Evolutionary conservation across 441 rosid species (phyloP).

Genomic region (Aquilaria agallochum): DNA sequence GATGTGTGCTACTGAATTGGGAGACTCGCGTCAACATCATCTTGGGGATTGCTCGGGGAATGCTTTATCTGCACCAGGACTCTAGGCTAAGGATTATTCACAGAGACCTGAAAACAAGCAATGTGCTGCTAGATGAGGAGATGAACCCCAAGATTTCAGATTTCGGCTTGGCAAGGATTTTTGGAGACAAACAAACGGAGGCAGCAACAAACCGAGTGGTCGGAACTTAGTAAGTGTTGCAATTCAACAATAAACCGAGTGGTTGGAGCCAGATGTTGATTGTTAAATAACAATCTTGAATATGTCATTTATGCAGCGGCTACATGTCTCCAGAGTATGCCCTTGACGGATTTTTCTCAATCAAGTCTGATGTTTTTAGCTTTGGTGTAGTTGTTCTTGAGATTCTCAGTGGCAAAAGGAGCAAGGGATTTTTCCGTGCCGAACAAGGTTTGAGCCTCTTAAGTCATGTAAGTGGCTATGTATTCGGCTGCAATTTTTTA

Average conservation of each 20-base stretch:
- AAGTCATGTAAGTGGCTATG: slow-evolving; percentile 25
- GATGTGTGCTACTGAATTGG: slow-evolving; percentile 16
- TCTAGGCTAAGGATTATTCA: slow-evolving; percentile 30
- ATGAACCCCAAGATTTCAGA: slow-evolving; percentile 29
- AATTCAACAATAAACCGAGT: neutral
- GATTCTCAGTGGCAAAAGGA: slow-evolving; percentile 28
- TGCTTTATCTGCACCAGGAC: slow-evolving; percentile 31
- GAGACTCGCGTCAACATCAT: slow-evolving; percentile 19
- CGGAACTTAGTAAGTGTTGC: slow-evolving; percentile 30
- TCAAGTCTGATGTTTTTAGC: slow-evolving; percentile 37
- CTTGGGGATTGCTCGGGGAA: slow-evolving; percentile 32
- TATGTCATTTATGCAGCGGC: slow-evolving; percentile 5
- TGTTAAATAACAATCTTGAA: neutral
- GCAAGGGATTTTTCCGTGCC: slow-evolving; percentile 30
- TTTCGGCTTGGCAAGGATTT: slow-evolving; percentile 33
- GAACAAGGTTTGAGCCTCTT: slow-evolving; percentile 27
- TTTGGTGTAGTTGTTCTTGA: slow-evolving; percentile 37
- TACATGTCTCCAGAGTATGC: slow-evolving; percentile 37
- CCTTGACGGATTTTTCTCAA: slow-evolving; percentile 29
- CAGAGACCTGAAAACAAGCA: slow-evolving; percentile 28
- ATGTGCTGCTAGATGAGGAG: slow-evolving; percentile 15
- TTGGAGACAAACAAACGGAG: slow-evolving; percentile 27
- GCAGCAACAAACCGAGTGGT: slow-evolving; percentile 28
- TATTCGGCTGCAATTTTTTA: neutral
- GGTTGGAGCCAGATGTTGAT: neutral